A percentile compares a stretch with the other conserved stretches of the same genome.
These are phyloP conservation scores for Pichia nakasei DNA, from an alignment of 805 yeast genomes.

Conservation along the genomic window DNA sequence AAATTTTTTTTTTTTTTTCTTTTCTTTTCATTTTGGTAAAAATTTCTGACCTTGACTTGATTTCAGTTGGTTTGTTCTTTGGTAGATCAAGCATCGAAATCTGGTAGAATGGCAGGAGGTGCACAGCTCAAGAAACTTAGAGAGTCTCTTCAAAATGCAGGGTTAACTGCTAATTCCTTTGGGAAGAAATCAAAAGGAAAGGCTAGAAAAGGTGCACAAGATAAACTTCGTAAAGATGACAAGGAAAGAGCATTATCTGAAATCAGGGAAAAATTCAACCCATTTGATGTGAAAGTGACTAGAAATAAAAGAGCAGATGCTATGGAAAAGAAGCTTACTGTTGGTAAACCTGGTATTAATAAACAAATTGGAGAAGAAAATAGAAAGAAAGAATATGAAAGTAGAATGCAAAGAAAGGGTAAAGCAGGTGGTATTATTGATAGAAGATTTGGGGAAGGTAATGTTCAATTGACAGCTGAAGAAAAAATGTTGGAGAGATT, in stretches of 20 bases:
- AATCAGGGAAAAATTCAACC: slow-evolving; percentile 80
- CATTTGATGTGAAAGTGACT: slow-evolving; percentile 73
- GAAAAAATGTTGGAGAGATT: slow-evolving; percentile 94
- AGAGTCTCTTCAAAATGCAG: slow-evolving; percentile 66
- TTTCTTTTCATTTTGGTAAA: too few species aligned
- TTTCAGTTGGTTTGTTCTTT: too few species aligned
- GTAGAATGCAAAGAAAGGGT: slow-evolving; percentile 52
- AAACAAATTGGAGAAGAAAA: slow-evolving; percentile 62
- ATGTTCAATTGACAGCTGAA: slow-evolving; percentile 63
- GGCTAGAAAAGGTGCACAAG: slow-evolving; percentile 42
- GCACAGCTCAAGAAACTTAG: slow-evolving; percentile 81
- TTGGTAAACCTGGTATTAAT: slow-evolving; percentile 61
- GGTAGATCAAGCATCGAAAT: slow-evolving; percentile 24
- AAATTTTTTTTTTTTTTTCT: too few species aligned
- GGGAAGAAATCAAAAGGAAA: slow-evolving; percentile 40
- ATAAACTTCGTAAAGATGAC: slow-evolving; percentile 65
- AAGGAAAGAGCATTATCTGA: slow-evolving; percentile 43
- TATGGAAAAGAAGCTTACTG: slow-evolving; percentile 38
- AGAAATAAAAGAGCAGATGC: slow-evolving; percentile 51
- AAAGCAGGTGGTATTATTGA: slow-evolving; percentile 75
- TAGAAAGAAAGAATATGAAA: slow-evolving; percentile 54
- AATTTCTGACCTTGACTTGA: too few species aligned
- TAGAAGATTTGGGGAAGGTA: slow-evolving; percentile 86
- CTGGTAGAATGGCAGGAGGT: slow-evolving; percentile 46
- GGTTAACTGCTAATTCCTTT: slow-evolving; percentile 73